Percentiles rank a stretch among this genome's conserved stretches.
Conservation (phyloP, 2,329 filamentous ascomycete genomes). For the Trichoderma brevicompactum region DNA sequence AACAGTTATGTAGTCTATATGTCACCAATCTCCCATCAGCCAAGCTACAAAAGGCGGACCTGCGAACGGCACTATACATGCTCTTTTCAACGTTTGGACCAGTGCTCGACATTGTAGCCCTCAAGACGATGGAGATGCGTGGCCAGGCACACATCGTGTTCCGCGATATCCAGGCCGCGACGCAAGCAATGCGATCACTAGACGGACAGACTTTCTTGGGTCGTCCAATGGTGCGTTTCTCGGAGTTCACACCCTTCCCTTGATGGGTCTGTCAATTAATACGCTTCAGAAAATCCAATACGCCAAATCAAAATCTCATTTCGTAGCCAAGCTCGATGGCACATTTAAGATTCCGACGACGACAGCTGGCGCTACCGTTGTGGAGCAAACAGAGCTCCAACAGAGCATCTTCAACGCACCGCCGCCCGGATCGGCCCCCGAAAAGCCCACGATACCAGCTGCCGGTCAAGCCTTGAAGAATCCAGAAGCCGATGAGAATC, state of each 20-base stretch:
- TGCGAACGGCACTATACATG: slow-evolving; percentile 86
- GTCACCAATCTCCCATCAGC: slow-evolving; percentile 82
- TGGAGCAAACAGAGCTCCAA: slow-evolving; percentile 73
- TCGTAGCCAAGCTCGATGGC: slow-evolving; percentile 88
- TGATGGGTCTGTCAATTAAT: not conserved
- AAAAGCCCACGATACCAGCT: slow-evolving; percentile 53
- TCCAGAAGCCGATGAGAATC: slow-evolving; percentile 57
- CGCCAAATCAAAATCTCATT: slow-evolving; percentile 85
- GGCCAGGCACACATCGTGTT: slow-evolving; percentile 95
- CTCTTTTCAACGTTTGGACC: slow-evolving; percentile 93
- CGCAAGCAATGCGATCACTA: slow-evolving; percentile 87
- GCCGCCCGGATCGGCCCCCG: slow-evolving; percentile 54
- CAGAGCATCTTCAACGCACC: slow-evolving; percentile 80
- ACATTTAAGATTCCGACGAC: slow-evolving; percentile 74
- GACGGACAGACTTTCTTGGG: slow-evolving; percentile 88
- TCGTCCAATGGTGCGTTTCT: slow-evolving; percentile 72
- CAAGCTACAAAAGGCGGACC: slow-evolving; percentile 86
- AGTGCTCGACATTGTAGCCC: slow-evolving; percentile 86
- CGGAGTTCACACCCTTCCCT: not conserved
- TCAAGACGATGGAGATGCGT: slow-evolving; percentile 91
- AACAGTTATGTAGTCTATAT: slow-evolving; percentile 68
- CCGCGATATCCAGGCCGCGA: slow-evolving; percentile 86
- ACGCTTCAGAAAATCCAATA: slow-evolving; percentile 79
- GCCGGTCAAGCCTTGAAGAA: slow-evolving; percentile 56
- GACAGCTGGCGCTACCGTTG: slow-evolving; percentile 55